These are phyloP conservation scores for Pichia nakasei DNA, from an alignment of 805 yeast species.

Conservation along the genomic window DNA sequence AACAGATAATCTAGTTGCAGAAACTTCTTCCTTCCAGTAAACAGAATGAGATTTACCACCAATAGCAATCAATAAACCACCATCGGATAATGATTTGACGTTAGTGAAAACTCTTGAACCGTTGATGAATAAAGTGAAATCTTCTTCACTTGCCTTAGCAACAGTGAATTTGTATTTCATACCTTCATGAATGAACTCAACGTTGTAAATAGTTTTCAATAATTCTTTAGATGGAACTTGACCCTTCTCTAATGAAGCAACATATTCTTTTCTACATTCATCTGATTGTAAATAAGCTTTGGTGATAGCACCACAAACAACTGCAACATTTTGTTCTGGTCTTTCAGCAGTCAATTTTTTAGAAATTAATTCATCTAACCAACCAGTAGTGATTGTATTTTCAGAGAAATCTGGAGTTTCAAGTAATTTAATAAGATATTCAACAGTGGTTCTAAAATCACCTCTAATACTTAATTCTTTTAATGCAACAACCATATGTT, in stretches of 20 bases:
- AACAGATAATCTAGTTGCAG: slow-evolving; percentile 89
- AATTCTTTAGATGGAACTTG: slow-evolving; percentile 82
- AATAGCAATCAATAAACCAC: slow-evolving; percentile 80
- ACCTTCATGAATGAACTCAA: slow-evolving; percentile 94
- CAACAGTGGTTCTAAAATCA: slow-evolving; percentile 97
- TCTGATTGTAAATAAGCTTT: slow-evolving; percentile 79
- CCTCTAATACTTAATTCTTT: slow-evolving; percentile 96
- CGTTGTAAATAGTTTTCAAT: slow-evolving; percentile 80
- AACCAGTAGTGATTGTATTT: slow-evolving; percentile 95
- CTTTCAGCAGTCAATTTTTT: slow-evolving; percentile 94
- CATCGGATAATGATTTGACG: slow-evolving; percentile 85
- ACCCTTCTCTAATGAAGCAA: slow-evolving; percentile 80
- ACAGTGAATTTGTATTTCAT: slow-evolving; percentile 90
- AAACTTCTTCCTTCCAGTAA: slow-evolving; percentile 96
- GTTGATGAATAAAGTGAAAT: slow-evolving; percentile 83
- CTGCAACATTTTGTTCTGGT: slow-evolving; percentile 87
- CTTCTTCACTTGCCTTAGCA: slow-evolving; percentile 80
- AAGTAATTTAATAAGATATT: slow-evolving; percentile 85
- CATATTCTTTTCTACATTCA: slow-evolving; percentile 59
- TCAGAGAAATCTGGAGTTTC: slow-evolving; percentile 96
- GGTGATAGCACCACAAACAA: slow-evolving; percentile 96
- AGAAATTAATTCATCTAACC: slow-evolving; percentile 95
- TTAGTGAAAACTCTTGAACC: slow-evolving; percentile 87
- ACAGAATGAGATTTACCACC: slow-evolving; percentile 93
- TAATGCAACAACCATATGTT: slow-evolving; percentile 97